phyloP scores from a whole-genome alignment of 768 basidiomycete species.

The Pleurotus eryngii region DNA sequence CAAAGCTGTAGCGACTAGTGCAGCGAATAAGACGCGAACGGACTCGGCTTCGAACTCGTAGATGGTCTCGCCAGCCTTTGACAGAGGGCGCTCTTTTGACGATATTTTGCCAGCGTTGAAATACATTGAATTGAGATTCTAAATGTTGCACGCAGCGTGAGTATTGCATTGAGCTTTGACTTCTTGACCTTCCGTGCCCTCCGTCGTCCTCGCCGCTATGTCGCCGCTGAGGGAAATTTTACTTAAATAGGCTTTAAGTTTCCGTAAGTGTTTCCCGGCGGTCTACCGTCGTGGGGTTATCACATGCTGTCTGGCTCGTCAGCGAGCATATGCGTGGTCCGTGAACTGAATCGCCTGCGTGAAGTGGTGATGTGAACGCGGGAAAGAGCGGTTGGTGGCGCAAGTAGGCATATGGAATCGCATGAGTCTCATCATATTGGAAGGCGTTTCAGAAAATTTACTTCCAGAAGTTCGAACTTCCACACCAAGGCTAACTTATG shows the following conservation, averaged over 20 bases:
- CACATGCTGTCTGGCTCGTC: background rate
- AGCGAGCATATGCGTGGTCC: background rate
- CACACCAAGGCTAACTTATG: background rate
- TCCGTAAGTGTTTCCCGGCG: background rate
- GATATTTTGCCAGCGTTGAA: no score
- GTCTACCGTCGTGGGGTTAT: background rate
- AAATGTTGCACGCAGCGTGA: no score
- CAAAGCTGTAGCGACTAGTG: no score
- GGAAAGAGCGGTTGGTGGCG: slow-evolving; percentile 7
- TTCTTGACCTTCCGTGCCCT: no score
- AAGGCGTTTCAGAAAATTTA: slow-evolving; percentile 8
- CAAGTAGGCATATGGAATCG: slow-evolving; percentile 1
- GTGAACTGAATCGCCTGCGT: slow-evolving; percentile 3
- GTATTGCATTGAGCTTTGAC: no score
- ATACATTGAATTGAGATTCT: no score
- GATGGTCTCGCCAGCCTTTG: no score
- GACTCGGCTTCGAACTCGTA: no score
- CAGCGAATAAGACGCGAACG: no score
- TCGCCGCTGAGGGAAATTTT: background rate
- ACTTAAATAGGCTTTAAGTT: slow-evolving; percentile 5
- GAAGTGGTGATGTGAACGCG: slow-evolving; percentile 1
- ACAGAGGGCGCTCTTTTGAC: no score
- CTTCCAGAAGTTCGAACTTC: slow-evolving; percentile 6
- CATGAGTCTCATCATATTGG: background rate
- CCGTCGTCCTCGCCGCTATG: background rate